A percentile compares a stretch with the other conserved stretches of the same genome.
phyloP scores from a whole-genome alignment of 495 filamentous ascomycete species.

The Talaromyces stipitatus region DNA sequence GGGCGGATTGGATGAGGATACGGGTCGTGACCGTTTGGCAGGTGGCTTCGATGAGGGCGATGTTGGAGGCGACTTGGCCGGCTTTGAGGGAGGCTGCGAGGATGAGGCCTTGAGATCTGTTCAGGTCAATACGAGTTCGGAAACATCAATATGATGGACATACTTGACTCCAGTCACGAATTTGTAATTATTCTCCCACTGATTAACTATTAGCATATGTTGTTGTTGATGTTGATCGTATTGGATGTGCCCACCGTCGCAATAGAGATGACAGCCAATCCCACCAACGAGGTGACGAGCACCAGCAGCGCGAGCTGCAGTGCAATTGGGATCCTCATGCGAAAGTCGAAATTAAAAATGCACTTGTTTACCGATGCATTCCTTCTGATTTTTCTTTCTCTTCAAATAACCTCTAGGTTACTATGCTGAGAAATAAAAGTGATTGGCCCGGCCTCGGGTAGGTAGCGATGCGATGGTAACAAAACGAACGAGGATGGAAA shows the following conservation, averaged over 20 bases:
- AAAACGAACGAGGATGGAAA: neutral
- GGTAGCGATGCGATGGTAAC: neutral
- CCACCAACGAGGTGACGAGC: slow-evolving; percentile 57
- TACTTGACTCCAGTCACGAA: slow-evolving; percentile 62
- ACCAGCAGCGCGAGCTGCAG: slow-evolving; percentile 74
- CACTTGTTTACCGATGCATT: neutral
- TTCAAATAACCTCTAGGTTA: too few relatives aligned
- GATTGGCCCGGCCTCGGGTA: neutral
- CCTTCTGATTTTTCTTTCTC: too few relatives aligned
- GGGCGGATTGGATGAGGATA: slow-evolving; percentile 54
- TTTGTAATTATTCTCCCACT: slow-evolving; percentile 67
- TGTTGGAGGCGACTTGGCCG: slow-evolving; percentile 65
- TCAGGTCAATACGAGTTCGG: neutral
- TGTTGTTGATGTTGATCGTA: neutral
- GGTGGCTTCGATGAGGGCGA: slow-evolving; percentile 64
- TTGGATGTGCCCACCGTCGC: slow-evolving; percentile 44
- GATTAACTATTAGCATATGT: slow-evolving; percentile 17
- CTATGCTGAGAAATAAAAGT: too few relatives aligned
- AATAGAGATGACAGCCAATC: slow-evolving; percentile 56
- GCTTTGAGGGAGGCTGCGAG: slow-evolving; percentile 82
- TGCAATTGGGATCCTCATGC: slow-evolving; percentile 75
- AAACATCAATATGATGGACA: slow-evolving; percentile 9
- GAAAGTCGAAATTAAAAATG: neutral
- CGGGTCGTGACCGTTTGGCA: slow-evolving; percentile 61
- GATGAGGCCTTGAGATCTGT: slow-evolving; percentile 48